Evolutionary conservation across 1,284 basidiomycete species (phyloP).

Genomic region (Mycena sp.): DNA sequence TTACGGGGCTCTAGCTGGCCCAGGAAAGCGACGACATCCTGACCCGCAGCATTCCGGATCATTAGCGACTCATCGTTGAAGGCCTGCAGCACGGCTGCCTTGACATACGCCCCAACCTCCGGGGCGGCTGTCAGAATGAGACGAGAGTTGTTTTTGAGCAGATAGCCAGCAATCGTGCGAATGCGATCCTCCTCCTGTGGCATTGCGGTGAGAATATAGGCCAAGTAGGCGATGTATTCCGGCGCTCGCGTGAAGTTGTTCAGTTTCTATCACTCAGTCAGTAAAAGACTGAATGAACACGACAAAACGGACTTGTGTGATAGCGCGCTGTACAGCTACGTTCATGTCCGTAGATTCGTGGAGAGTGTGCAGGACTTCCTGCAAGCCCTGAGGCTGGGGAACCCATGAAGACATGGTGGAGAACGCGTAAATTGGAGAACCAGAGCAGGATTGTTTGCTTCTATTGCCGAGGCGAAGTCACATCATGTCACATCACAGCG

Average conservation of each 20-base stretch:
- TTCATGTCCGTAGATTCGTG: too few species aligned
- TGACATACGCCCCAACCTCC: slow-evolving; percentile 84
- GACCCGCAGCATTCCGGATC: slow-evolving; percentile 91
- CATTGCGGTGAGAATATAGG: slow-evolving; percentile 88
- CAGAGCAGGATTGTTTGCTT: background rate
- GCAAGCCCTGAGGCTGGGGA: slow-evolving; percentile 80
- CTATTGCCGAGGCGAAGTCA: background rate
- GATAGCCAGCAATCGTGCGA: slow-evolving; percentile 94
- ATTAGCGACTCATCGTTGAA: slow-evolving; percentile 84
- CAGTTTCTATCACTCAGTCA: slow-evolving; percentile 71
- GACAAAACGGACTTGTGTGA: too few species aligned
- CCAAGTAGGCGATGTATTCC: slow-evolving; percentile 97
- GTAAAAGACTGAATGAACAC: background rate
- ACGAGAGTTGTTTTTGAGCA: slow-evolving; percentile 95
- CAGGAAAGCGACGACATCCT: slow-evolving; percentile 90
- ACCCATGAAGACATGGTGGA: slow-evolving; percentile 65
- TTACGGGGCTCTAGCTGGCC: slow-evolving; percentile 86
- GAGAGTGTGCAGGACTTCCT: slow-evolving; percentile 88
- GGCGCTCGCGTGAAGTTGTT: slow-evolving; percentile 89
- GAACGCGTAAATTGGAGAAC: slow-evolving; percentile 15
- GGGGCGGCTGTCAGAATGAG: slow-evolving; percentile 72
- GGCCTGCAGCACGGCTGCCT: slow-evolving; percentile 82
- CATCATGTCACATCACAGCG: background rate
- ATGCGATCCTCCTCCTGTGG: slow-evolving; percentile 90
- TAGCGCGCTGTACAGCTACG: too few species aligned